Conservation (phyloP, 129 eudicot species). For the Logfia minima region DNA sequence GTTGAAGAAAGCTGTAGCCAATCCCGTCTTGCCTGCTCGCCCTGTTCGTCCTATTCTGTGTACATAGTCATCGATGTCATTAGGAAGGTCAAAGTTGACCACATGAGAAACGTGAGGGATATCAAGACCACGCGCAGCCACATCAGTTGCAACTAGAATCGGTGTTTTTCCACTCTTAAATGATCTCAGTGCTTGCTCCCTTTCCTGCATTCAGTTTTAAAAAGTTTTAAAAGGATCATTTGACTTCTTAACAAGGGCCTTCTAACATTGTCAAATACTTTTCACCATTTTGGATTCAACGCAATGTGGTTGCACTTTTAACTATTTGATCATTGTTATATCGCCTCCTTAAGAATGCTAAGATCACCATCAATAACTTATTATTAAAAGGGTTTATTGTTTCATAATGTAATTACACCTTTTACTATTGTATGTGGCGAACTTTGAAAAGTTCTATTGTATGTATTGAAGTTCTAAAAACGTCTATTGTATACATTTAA, state of each 20-base stretch:
- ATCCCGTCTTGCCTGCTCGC: slow-evolving; percentile 29
- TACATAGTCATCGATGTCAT: slow-evolving; percentile 30
- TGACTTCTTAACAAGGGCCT: background rate
- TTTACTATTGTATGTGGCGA: no score
- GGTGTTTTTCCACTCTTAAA: slow-evolving; percentile 34
- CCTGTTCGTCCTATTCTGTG: slow-evolving; percentile 33
- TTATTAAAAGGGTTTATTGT: no score
- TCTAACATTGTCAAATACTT: background rate
- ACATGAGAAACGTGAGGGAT: slow-evolving; percentile 29
- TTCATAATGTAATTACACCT: no score
- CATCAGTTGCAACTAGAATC: slow-evolving; percentile 33
- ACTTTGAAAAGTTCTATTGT: no score
- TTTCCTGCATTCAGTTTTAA: slow-evolving; percentile 25
- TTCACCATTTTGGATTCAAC: background rate
- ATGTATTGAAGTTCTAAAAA: no score
- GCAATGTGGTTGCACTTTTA: background rate
- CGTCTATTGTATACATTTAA: no score
- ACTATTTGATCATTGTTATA: background rate
- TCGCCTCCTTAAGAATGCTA: background rate
- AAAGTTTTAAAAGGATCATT: background rate
- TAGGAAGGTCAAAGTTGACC: slow-evolving; percentile 35
- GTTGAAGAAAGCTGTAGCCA: slow-evolving; percentile 34
- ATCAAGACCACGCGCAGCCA: slow-evolving; percentile 33
- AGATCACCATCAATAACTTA: background rate
- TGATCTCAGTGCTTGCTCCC: slow-evolving; percentile 33